Base-by-base conservation (phyloP, 2,329 filamentous ascomycete genomes). In the Xenoacremonium recifei region DNA sequence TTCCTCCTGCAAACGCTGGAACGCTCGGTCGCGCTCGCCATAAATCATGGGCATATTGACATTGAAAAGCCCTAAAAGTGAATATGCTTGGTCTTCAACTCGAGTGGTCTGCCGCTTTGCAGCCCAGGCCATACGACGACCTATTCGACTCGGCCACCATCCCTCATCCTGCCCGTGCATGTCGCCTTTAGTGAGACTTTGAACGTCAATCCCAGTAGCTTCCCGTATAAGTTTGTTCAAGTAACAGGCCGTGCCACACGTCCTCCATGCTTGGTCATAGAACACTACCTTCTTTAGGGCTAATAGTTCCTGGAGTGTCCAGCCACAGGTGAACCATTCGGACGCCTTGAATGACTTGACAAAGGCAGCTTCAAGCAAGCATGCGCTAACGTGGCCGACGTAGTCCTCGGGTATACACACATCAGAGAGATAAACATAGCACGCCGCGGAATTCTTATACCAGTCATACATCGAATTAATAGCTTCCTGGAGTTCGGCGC, bases 381-480 rank as follows among this genome's bases (percentile, higher is more conserved):
- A 3, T 43, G 49, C 6, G 21, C 15, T 4, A 15, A 15, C 12
- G 6, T 10, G 29, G 7, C n/a, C 17, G 29, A 10, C 29, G 23
- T 13, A 27, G 13, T 13, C 9, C 7, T 27, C 13, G 23, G 13
- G 13, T 7, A 27, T 27, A 27, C 23, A 27, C 7, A 59, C 53
- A 18, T 60, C 57, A 5, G 50, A 47, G 5, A 63, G 44, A 21
- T 50, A 60, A 4, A 54, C 55, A 17, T 61, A 51, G 37, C 60
- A 63, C 6, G 59, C 42, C 3, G 29, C 30, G 2, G 60, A 53
- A 13, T 53, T 44, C 5, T 54, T 53, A 31, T 64, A 64, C 61
- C 61, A 64, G 5, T 55, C 49, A 37, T 61, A 64, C 60, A 63
- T 64, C 36, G 59, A 63, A 30, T 60, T 60, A 42, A 60, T 59